Evolutionary conservation across 148 eudicot species (phyloP).

Genomic region (Rheum nobile): DNA sequence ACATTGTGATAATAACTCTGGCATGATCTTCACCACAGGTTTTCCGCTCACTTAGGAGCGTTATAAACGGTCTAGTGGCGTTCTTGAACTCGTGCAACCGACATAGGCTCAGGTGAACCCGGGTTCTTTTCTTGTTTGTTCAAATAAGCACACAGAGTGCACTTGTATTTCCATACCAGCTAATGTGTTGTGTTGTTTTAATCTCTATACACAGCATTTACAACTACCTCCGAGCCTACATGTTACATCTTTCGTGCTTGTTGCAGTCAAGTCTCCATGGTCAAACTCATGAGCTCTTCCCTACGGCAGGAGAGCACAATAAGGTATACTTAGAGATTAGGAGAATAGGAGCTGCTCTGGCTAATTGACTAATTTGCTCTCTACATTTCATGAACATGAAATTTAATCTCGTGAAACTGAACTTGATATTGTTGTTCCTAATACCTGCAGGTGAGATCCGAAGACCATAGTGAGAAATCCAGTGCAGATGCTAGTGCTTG

Average conservation of each 20-base stretch:
- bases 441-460: not conserved
- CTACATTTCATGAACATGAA: not conserved
- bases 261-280: not conserved
- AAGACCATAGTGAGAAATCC: not conserved
- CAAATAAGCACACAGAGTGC: not conserved
- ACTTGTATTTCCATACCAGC: not conserved
- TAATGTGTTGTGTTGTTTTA: not conserved
- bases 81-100: slow-evolving; percentile 82
- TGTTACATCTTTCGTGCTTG: not conserved
- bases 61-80: slow-evolving; percentile 68
- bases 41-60: slow-evolving; percentile 67
- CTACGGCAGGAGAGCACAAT: not conserved
- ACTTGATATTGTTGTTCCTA: not conserved
- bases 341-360: no score
- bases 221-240: not conserved
- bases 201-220: not conserved
- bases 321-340: not conserved
- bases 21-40: slow-evolving; percentile 27
- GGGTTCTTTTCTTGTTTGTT: not conserved
- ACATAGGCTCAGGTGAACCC: slow-evolving; percentile 67
- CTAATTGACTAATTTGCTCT: not conserved
- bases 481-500: not conserved
- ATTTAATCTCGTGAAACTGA: not conserved
- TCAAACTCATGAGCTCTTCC: not conserved
- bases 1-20: not conserved